A percentile compares a stretch with the other conserved stretches of the same genome.
Evolutionary conservation across 148 eudicot genomes (phyloP).

Genomic region (Camellia granthamiana): DNA sequence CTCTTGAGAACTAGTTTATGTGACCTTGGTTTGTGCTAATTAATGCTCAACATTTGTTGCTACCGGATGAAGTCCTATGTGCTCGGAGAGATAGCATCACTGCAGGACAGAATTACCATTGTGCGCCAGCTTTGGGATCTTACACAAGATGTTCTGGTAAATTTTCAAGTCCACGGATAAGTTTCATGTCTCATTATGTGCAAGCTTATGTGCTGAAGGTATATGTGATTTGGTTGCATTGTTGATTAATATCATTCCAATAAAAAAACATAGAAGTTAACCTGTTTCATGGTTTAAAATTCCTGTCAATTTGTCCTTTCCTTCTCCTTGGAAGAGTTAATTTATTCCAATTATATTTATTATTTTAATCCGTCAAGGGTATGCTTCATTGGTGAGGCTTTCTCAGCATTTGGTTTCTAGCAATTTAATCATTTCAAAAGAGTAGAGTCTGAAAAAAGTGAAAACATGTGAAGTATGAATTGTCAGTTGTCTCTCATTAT

Average conservation of each 20-base stretch:
- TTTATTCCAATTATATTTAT: neutral
- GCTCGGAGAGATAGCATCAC: slow-evolving; percentile 93
- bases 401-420: neutral
- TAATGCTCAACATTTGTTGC: slow-evolving; percentile 17
- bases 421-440: neutral
- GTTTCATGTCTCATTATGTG: slow-evolving; percentile 2
- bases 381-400: neutral
- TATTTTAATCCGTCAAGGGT: neutral
- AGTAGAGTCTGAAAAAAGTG: neutral
- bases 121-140: slow-evolving; percentile 96
- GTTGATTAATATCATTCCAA: neutral
- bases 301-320: neutral
- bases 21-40: slow-evolving; percentile 8
- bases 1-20: neutral
- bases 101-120: slow-evolving; percentile 74
- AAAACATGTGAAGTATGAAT: neutral
- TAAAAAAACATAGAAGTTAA: neutral
- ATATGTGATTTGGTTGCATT: slow-evolving; percentile 6
- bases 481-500: neutral
- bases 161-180: slow-evolving; percentile 4
- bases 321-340: neutral
- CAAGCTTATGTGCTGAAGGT: neutral
- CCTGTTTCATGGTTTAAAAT: neutral
- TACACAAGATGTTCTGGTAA: slow-evolving; percentile 80
- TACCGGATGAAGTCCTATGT: slow-evolving; percentile 73